phyloP scores from a whole-genome alignment of 495 filamentous ascomycete genomes.

The Penicillium paxilli region DNA sequence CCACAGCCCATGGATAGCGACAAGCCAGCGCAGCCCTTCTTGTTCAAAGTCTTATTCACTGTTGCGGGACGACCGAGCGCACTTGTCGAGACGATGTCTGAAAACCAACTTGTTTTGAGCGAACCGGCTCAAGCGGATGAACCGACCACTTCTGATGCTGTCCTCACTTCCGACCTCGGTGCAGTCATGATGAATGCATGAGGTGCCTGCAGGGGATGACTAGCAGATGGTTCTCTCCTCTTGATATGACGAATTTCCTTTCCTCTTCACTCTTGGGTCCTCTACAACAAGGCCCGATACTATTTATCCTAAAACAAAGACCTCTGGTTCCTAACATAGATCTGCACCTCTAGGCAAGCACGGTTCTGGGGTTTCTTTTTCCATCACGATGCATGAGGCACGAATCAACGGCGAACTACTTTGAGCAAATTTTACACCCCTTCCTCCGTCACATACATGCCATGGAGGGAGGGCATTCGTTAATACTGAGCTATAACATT shows the following conservation, averaged over 20 bases:
- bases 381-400: conserved; percentile 25
- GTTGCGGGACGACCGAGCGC: conserved; percentile 35
- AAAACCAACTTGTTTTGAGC: conserved; percentile 34
- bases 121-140: conserved; percentile 28
- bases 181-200: conserved; percentile 44
- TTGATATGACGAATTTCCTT: conserved; percentile 22
- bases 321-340: conserved; percentile 14
- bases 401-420: conserved; percentile 17
- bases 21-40: conserved; percentile 28
- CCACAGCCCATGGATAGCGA: conserved; percentile 17
- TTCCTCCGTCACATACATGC: conserved; percentile 4
- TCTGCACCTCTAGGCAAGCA: conserved; percentile 4
- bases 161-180: conserved; percentile 32
- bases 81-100: conserved; percentile 40
- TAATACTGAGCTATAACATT: background rate
- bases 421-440: conserved; percentile 12
- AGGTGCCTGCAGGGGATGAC: conserved; percentile 2
- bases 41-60: conserved; percentile 47
- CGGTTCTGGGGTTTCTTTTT: conserved; percentile 7
- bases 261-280: conserved; percentile 3
- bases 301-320: conserved; percentile 10
- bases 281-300: background rate
- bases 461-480: background rate
- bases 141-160: conserved; percentile 19
- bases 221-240: background rate